Percentiles rank a stretch among this genome's conserved stretches.
phyloP scores from a whole-genome alignment of 2,329 filamentous ascomycete genomes.

The Diaporthe humulicola region DNA sequence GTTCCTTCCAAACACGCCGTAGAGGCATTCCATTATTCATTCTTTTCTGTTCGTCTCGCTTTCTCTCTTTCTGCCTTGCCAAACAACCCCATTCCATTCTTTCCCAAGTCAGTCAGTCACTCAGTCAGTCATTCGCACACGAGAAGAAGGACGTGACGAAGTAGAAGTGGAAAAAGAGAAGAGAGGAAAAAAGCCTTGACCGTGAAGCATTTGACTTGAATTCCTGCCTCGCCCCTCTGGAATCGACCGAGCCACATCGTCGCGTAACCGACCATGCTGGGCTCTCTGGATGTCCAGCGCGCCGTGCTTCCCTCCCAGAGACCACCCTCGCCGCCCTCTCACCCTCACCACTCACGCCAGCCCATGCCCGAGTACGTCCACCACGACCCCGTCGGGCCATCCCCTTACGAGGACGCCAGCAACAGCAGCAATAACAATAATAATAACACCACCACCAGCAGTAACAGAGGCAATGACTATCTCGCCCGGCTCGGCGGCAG shows the following conservation, averaged over 20 bases:
- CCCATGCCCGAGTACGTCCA: slow-evolving; percentile 34
- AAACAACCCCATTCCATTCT: slow-evolving; percentile 22
- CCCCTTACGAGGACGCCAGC: slow-evolving; percentile 19
- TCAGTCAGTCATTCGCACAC: not conserved
- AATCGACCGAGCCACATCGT: slow-evolving; percentile 4
- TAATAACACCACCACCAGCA: not conserved
- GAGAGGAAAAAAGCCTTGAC: not conserved
- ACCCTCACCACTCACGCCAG: slow-evolving; percentile 48
- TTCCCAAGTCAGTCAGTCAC: not conserved
- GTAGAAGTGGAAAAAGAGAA: not conserved
- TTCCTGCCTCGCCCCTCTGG: slow-evolving; percentile 43
- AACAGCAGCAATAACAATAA: slow-evolving; percentile 3
- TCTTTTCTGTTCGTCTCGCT: slow-evolving; percentile 43
- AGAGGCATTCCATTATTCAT: slow-evolving; percentile 57
- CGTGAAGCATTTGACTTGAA: slow-evolving; percentile 42
- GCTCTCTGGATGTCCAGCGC: slow-evolving; percentile 57
- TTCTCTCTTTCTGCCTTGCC: slow-evolving; percentile 41
- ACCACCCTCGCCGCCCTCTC: slow-evolving; percentile 52
- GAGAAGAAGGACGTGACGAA: not conserved
- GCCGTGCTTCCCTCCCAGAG: slow-evolving; percentile 65
- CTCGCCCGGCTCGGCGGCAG: slow-evolving; percentile 42
- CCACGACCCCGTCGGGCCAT: slow-evolving; percentile 6
- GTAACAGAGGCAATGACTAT: slow-evolving; percentile 14
- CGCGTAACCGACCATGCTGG: slow-evolving; percentile 46
- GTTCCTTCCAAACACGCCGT: slow-evolving; percentile 55